phyloP scores from a whole-genome alignment of 805 yeast species.

The Peterozyma toletana region DNA sequence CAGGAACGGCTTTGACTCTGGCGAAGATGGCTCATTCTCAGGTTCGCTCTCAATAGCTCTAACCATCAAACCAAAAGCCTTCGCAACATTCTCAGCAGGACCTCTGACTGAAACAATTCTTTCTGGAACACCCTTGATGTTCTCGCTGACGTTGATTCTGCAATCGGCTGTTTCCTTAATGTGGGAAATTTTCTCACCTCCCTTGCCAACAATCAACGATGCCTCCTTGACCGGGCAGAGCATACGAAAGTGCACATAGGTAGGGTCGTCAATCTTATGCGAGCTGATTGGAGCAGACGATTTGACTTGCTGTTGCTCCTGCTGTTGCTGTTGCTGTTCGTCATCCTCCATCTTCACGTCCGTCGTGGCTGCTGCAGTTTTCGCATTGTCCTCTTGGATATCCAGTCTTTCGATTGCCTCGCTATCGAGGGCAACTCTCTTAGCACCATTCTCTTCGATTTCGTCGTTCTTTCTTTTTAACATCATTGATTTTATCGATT shows the following conservation, averaged over 20 bases:
- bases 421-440: slow-evolving; percentile 66
- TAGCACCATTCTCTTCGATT: slow-evolving; percentile 44
- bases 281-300: slow-evolving; percentile 25
- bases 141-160: slow-evolving; percentile 65
- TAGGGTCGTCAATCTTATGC: slow-evolving; percentile 45
- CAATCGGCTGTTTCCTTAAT: slow-evolving; percentile 59
- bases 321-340: background rate
- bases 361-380: slow-evolving; percentile 28
- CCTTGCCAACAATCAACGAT: slow-evolving; percentile 67
- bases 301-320: background rate
- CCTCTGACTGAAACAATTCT: slow-evolving; percentile 72
- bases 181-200: slow-evolving; percentile 66
- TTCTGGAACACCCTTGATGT: slow-evolving; percentile 63
- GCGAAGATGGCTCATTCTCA: slow-evolving; percentile 52
- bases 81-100: slow-evolving; percentile 69
- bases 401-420: slow-evolving; percentile 41
- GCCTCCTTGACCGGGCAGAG: slow-evolving; percentile 72
- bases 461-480: slow-evolving; percentile 70
- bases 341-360: background rate
- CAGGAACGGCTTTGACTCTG: slow-evolving; percentile 45
- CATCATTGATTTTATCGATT: slow-evolving; percentile 13
- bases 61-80: slow-evolving; percentile 70
- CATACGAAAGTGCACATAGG: slow-evolving; percentile 65
- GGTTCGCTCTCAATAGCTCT: slow-evolving; percentile 63
- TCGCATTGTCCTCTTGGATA: slow-evolving; percentile 31